Base-by-base conservation (phyloP, 169 alveolate species). In the Cryptosporidium viatorum region DNA sequence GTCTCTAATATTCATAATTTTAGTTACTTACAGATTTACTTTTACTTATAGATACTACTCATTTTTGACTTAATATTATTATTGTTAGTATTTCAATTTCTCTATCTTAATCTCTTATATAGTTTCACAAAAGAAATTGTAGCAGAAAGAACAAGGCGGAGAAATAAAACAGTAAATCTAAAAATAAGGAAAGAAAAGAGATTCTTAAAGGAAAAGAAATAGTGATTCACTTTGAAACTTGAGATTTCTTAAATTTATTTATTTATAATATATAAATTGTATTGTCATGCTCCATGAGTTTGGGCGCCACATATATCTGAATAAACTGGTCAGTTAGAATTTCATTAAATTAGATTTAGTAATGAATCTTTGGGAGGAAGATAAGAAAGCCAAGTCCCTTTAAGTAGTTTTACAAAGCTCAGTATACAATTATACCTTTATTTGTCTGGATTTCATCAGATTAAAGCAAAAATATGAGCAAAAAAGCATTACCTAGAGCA, bases 401-500 rank as follows among this genome's bases (percentile, higher is more conserved):
- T n/a, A 48, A 48, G 35, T n/a, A 26, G 29, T 9, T 55, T 55
- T 3, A 55, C 37, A 23, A 21, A 55, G 35, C 29, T 23, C 35
- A 55, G 67, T 3, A 21, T 26, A n/a, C 67, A 21, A n/a, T 23
- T 10, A 7, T 50, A 23, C 16, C 8, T 52, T n/a, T 12, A 52
- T n/a, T n/a, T 52, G 14, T 14, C 14, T 7, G 29, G 62, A 52
- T 23, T 52, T 31, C 5, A 23, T 23, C 29, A 6, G 14, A n/a
- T 16, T 18, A 35, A 14, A 33, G 29, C 51, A 33, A 45, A 37
- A 29, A 43, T 7, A 74, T 74, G 86, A 21, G 7, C 37, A 74
- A 52, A 18, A 74, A 51, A 29, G 31, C 43, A n/a, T 39, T 60
- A 18, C 89, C 89, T 23, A 80, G 89, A 62, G 89, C 89, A 1